These are phyloP conservation scores for Mycena metata DNA, from an alignment of 768 basidiomycete genomes.

Conservation along the genomic window DNA sequence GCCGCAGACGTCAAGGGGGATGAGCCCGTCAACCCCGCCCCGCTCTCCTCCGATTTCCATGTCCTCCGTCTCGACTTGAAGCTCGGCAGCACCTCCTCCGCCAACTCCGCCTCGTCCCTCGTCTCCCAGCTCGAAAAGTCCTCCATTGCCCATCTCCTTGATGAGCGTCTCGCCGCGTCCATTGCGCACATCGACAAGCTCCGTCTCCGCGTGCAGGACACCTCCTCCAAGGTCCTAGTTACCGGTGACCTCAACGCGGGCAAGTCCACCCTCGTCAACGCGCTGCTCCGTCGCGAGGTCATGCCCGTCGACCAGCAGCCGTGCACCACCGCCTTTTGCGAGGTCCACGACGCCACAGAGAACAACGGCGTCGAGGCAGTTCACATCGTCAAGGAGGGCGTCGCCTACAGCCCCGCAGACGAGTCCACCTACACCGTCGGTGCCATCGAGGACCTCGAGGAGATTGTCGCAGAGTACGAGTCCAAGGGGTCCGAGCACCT, in stretches of 20 bases:
- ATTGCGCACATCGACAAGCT: conserved; percentile 88
- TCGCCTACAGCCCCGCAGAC: conserved; percentile 77
- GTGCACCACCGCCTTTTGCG: conserved; percentile 96
- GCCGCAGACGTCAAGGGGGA: conserved; percentile 63
- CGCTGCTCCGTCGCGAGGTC: conserved; percentile 88
- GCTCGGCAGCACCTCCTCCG: conserved; percentile 81
- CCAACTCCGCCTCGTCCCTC: conserved; percentile 74
- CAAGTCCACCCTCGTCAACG: conserved; percentile 98
- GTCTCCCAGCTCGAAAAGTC: conserved; percentile 94
- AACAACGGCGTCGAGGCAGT: conserved; percentile 87
- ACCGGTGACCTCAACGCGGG: conserved; percentile 99
- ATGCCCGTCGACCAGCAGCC: conserved; percentile 99
- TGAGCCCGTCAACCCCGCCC: conserved; percentile 50
- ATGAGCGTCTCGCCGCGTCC: conserved; percentile 83
- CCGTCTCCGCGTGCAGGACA: conserved; percentile 88
- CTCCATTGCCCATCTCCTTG: conserved; percentile 92
- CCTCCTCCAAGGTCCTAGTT: conserved; percentile 94
- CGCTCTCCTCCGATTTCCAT: conserved; percentile 74
- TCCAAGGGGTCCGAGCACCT: conserved; percentile 68
- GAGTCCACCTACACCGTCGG: conserved; percentile 82
- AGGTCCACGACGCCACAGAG: conserved; percentile 92
- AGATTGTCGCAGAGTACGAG: conserved; percentile 82
- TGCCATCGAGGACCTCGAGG: conserved; percentile 78
- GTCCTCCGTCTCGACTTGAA: conserved; percentile 94
- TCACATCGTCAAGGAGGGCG: conserved; percentile 81